Evolutionary conservation across 352 stramenopile genomes (phyloP).

Genomic region (Blastocystis sp.): DNA sequence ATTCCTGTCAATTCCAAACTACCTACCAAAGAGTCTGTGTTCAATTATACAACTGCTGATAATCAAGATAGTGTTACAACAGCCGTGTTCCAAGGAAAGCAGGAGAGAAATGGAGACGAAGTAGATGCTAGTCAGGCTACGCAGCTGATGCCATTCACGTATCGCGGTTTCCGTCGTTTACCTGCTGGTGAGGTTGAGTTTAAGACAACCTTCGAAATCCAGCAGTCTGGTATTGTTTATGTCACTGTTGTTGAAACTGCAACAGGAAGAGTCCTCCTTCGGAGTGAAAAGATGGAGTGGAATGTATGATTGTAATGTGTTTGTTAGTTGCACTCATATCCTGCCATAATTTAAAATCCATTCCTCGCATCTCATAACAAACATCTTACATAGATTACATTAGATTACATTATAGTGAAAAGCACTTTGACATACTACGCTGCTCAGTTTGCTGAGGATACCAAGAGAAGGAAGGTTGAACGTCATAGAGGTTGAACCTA

Average conservation of each 20-base stretch:
- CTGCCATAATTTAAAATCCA: too few species aligned
- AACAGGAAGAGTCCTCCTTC: not conserved
- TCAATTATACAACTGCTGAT: not conserved
- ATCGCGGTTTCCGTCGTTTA: not conserved
- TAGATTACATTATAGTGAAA: not conserved
- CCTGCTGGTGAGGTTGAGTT: not conserved
- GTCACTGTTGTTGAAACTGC: not conserved
- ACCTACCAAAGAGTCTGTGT: not conserved
- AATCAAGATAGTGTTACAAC: not conserved
- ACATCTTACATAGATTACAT: too few species aligned
- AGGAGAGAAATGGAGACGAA: not conserved
- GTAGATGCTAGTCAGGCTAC: not conserved
- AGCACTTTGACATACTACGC: not conserved
- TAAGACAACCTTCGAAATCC: not conserved
- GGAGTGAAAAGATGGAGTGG: not conserved
- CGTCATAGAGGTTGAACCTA: conserved; percentile 8
- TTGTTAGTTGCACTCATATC: not conserved
- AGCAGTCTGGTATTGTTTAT: not conserved
- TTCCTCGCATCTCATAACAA: too few species aligned
- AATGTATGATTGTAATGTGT: not conserved
- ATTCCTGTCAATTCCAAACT: not conserved
- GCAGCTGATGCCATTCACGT: not conserved
- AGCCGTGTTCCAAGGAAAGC: conserved; percentile 7
- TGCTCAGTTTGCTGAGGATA: not conserved
- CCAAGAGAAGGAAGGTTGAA: conserved; percentile 24